phyloP scores from a whole-genome alignment of 1,284 basidiomycete species.

The Cerrena zonata region DNA sequence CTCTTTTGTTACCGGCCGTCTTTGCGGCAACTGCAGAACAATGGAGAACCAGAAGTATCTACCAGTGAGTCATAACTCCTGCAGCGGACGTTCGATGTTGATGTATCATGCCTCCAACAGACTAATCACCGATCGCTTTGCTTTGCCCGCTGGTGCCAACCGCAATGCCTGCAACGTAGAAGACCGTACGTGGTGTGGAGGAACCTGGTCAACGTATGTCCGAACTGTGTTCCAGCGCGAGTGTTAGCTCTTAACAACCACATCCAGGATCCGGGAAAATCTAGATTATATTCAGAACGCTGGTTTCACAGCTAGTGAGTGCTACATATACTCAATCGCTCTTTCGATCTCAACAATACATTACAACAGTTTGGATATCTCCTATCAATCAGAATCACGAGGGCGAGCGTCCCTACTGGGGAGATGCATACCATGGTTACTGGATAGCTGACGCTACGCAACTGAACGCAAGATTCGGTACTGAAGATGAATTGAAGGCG shows the following conservation, averaged over 20 bases:
- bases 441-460: constrained; percentile 60
- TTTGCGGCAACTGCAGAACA: constrained; percentile 34
- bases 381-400: constrained; percentile 69
- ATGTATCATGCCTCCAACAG: constrained; percentile 28
- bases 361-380: constrained; percentile 52
- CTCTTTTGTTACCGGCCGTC: constrained; percentile 19
- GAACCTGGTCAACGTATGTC: too few species aligned
- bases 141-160: constrained; percentile 50
- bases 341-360: too few species aligned
- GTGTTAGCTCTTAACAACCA: too few species aligned
- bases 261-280: constrained; percentile 61
- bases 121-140: constrained; percentile 73
- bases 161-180: constrained; percentile 50
- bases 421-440: constrained; percentile 67
- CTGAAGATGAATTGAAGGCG: constrained; percentile 63
- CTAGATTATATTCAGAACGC: constrained; percentile 76
- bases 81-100: constrained; percentile 14
- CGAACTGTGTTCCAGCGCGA: too few species aligned
- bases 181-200: constrained; percentile 66
- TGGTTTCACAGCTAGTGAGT: constrained; percentile 71
- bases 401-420: constrained; percentile 58
- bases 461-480: constrained; percentile 69
- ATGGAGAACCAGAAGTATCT: constrained; percentile 37
- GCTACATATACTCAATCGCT: too few species aligned
- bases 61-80: constrained; percentile 28